Conservation (phyloP, 202 grass and related monocot genomes). For the Carex arenaria region DNA sequence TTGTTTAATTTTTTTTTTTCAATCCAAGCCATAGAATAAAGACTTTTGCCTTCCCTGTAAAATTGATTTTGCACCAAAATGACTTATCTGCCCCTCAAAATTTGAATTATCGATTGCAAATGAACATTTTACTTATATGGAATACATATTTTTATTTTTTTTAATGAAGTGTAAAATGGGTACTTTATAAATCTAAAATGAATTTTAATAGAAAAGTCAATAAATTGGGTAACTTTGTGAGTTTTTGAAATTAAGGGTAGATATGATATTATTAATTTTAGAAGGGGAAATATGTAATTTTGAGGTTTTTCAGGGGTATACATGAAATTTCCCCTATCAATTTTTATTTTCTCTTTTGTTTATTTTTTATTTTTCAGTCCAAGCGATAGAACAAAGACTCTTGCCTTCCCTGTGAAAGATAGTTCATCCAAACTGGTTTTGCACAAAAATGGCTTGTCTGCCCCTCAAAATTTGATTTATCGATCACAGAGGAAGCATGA, state of each 20-base stretch:
- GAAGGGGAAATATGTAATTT: no score
- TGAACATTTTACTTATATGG: no score
- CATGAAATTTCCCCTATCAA: no score
- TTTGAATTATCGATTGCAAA: background rate
- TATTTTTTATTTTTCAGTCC: background rate
- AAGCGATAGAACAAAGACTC: background rate
- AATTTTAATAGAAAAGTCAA: no score
- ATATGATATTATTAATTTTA: no score
- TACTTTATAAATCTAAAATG: no score
- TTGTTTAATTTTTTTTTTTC: background rate
- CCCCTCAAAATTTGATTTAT: background rate
- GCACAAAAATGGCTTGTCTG: background rate
- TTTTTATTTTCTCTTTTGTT: background rate
- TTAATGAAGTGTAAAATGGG: no score
- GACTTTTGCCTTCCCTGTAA: background rate
- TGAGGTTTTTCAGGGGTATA: no score
- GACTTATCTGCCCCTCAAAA: background rate
- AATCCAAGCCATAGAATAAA: conserved; percentile 4
- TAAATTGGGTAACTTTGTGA: no score
- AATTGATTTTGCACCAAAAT: conserved; percentile 14
- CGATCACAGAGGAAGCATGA: background rate
- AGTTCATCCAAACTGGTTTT: background rate
- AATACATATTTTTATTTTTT: no score
- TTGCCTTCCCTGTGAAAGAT: background rate
- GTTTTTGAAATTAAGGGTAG: no score